phyloP scores from a whole-genome alignment of 495 filamentous ascomycete genomes.

The Podospora didyma region DNA sequence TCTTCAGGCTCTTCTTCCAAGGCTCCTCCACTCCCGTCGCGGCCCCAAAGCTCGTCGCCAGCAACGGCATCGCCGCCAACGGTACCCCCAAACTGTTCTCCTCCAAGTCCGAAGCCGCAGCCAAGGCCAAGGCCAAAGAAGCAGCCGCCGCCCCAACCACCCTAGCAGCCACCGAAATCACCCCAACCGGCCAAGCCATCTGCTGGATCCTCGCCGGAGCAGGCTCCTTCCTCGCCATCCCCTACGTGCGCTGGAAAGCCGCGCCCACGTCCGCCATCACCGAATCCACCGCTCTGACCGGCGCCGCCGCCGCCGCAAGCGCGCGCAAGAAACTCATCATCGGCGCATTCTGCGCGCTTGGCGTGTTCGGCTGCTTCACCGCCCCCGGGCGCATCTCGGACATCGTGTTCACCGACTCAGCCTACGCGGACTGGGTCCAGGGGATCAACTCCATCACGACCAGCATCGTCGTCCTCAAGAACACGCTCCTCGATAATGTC shows the following conservation, averaged over 20 bases:
- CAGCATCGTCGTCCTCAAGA: not conserved
- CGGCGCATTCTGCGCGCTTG: not conserved
- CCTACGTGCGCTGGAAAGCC: not conserved
- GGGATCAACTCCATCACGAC: not conserved
- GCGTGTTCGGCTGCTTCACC: not conserved
- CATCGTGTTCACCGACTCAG: not conserved
- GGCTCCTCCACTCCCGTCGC: not conserved
- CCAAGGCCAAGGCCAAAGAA: too few relatives aligned
- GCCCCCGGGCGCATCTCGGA: not conserved
- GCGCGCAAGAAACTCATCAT: not conserved
- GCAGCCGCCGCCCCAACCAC: too few relatives aligned
- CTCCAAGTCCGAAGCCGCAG: too few relatives aligned
- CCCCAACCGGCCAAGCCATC: not conserved
- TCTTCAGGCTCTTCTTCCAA: not conserved
- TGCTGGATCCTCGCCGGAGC: not conserved
- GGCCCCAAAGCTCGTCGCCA: not conserved
- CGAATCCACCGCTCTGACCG: not conserved
- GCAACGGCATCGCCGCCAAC: not conserved
- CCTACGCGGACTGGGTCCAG: not conserved
- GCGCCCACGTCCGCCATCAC: not conserved
- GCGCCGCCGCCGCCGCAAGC: not conserved
- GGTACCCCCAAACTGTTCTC: not conserved
- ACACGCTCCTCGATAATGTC: not conserved
- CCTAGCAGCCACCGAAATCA: not conserved
- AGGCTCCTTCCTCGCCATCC: not conserved